Evolutionary conservation across 345 rosid species (phyloP).

Genomic region (Hibiscus syriacus): DNA sequence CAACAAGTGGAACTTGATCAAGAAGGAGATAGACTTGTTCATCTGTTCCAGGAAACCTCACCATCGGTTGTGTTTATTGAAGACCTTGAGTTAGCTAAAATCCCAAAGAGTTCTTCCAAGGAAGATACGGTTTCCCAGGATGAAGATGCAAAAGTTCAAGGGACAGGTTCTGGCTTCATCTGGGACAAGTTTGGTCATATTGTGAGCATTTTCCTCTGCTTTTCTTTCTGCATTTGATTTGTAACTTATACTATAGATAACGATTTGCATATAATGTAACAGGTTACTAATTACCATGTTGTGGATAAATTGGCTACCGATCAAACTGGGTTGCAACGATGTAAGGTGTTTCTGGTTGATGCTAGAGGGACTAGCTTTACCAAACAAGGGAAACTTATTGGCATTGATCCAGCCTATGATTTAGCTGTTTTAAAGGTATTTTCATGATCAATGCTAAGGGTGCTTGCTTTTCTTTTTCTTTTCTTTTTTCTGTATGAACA

Average conservation of each 20-base stretch:
- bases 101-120: conserved; percentile 22
- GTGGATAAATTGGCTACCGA: conserved; percentile 74
- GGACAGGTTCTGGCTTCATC: conserved; percentile 86
- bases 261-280: conserved; percentile 9
- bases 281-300: conserved; percentile 90
- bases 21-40: conserved; percentile 65
- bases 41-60: conserved; percentile 74
- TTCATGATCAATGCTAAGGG: background rate
- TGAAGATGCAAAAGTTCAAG: conserved; percentile 61
- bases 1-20: conserved; percentile 44
- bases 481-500: too few relatives aligned
- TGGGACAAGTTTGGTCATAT: conserved; percentile 97
- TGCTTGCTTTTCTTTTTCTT: background rate
- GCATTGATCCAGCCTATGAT: conserved; percentile 74
- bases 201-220: conserved; percentile 36
- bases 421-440: conserved; percentile 12
- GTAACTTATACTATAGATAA: background rate
- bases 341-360: conserved; percentile 79
- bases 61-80: conserved; percentile 69
- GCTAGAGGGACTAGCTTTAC: conserved; percentile 50
- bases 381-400: conserved; percentile 58
- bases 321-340: conserved; percentile 57
- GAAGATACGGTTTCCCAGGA: conserved; percentile 25
- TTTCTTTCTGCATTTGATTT: background rate
- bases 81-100: conserved; percentile 57